A percentile compares a stretch with the other conserved stretches of the same genome.
Evolutionary conservation across 2,329 filamentous ascomycete genomes (phyloP).

Genomic region (Cladosporium sp.): DNA sequence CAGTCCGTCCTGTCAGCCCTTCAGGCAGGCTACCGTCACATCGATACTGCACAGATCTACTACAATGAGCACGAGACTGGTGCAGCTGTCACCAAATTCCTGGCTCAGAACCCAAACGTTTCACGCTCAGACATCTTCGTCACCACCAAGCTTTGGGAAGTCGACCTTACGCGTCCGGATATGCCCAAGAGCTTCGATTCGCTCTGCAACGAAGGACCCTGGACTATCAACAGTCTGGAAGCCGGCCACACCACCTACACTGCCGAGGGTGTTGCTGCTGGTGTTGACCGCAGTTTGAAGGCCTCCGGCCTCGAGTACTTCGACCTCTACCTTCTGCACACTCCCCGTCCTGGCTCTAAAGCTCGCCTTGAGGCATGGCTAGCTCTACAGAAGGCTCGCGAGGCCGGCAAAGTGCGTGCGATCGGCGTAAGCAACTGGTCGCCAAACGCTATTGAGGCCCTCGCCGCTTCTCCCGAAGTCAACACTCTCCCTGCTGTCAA

Average conservation of each 20-base stretch:
- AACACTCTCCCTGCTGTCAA: slow-evolving; percentile 18
- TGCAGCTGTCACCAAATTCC: slow-evolving; percentile 50
- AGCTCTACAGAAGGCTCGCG: slow-evolving; percentile 65
- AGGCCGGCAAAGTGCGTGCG: slow-evolving; percentile 50
- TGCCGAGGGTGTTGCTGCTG: slow-evolving; percentile 41
- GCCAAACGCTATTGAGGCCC: slow-evolving; percentile 48
- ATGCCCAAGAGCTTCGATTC: slow-evolving; percentile 23
- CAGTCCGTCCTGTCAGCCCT: slow-evolving; percentile 40
- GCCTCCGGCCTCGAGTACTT: slow-evolving; percentile 76
- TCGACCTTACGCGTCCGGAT: slow-evolving; percentile 22
- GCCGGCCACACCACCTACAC: slow-evolving; percentile 39
- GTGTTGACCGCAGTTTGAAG: slow-evolving; percentile 73
- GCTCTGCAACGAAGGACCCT: slow-evolving; percentile 20
- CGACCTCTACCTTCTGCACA: slow-evolving; percentile 80
- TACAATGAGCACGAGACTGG: slow-evolving; percentile 55
- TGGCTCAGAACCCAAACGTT: slow-evolving; percentile 56
- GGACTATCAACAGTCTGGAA: slow-evolving; percentile 44
- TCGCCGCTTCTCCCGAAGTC: slow-evolving; percentile 40
- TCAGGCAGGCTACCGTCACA: slow-evolving; percentile 59
- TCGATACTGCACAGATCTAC: slow-evolving; percentile 68
- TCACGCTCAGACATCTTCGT: slow-evolving; percentile 75
- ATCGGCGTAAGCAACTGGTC: slow-evolving; percentile 54
- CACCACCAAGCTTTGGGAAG: slow-evolving; percentile 41
- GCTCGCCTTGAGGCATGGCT: slow-evolving; percentile 73
- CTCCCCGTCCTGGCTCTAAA: slow-evolving; percentile 67